Conservation (phyloP, 129 eudicot species). For the Daucus carota region DNA sequence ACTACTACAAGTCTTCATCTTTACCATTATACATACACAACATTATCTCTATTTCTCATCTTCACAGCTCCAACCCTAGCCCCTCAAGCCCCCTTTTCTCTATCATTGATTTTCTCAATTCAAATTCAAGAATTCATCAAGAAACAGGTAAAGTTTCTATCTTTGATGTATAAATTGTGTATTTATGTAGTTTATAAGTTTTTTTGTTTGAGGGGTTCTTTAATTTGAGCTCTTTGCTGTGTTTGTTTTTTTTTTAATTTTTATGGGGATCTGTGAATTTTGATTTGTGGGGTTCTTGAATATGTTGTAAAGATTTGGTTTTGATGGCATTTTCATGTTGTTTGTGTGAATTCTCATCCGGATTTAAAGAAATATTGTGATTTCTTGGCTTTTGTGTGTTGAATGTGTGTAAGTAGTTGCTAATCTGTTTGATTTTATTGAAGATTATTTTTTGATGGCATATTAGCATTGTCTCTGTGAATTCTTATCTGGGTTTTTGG, state of each 20-base stretch:
- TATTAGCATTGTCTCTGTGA: not conserved
- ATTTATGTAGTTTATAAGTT: not conserved
- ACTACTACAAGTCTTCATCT: not conserved
- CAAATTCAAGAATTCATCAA: not conserved
- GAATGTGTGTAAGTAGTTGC: too few relatives aligned
- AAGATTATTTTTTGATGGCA: not conserved
- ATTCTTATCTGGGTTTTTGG: not conserved
- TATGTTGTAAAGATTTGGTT: not conserved
- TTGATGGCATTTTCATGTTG: not conserved
- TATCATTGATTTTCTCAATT: not conserved
- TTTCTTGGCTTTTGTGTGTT: too few relatives aligned
- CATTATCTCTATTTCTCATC: not conserved
- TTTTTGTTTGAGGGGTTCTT: not conserved
- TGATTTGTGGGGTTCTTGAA: slow-evolving; percentile 1
- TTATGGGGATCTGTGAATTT: not conserved
- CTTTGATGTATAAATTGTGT: not conserved
- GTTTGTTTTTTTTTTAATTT: not conserved
- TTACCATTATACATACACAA: slow-evolving; percentile 1
- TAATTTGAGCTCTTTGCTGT: not conserved
- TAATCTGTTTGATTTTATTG: too few relatives aligned
- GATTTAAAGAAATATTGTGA: too few relatives aligned
- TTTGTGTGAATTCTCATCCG: not conserved
- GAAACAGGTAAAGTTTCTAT: not conserved
- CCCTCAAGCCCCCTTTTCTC: not conserved
- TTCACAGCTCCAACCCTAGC: not conserved